These are phyloP conservation scores for Austroboletus novae-zelandiae DNA, from an alignment of 1,284 basidiomycete species.

Conservation along the genomic window DNA sequence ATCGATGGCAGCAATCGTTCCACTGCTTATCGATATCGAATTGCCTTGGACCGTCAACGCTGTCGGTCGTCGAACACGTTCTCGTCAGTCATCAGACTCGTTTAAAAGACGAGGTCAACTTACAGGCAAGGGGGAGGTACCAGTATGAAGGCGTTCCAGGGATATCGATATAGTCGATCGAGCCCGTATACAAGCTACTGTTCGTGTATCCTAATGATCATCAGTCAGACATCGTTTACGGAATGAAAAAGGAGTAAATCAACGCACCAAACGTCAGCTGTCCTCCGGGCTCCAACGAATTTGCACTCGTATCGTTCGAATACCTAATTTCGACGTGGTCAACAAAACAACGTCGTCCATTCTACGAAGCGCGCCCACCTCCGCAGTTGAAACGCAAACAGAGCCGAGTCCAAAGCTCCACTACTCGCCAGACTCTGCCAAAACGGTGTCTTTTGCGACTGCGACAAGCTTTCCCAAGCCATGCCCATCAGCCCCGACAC, in stretches of 20 bases:
- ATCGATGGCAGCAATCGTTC: conserved; percentile 37
- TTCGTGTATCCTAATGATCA: conserved; percentile 38
- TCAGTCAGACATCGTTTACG: conserved; percentile 9
- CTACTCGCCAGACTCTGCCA: conserved; percentile 44
- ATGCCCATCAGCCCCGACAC: conserved; percentile 31
- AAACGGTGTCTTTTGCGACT: conserved; percentile 38
- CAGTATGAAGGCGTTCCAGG: conserved; percentile 28
- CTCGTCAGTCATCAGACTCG: background rate
- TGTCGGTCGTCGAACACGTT: background rate
- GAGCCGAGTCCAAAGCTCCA: conserved; percentile 32
- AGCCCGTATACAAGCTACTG: conserved; percentile 37
- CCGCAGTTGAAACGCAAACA: conserved; percentile 39
- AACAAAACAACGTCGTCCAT: background rate
- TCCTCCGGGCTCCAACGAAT: conserved; percentile 30
- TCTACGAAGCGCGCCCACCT: conserved; percentile 22
- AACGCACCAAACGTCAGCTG: conserved; percentile 27
- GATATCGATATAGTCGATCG: conserved; percentile 36
- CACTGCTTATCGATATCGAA: conserved; percentile 19
- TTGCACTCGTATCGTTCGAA: conserved; percentile 20
- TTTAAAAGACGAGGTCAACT: background rate
- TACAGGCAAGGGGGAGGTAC: conserved; percentile 28
- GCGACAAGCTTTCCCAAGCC: conserved; percentile 27
- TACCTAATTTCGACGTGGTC: conserved; percentile 18
- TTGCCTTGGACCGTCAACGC: conserved; percentile 33
- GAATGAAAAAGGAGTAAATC: background rate